Evolutionary conservation across 495 filamentous ascomycete species (phyloP).

Genomic region (Bacidia gigantensis): DNA sequence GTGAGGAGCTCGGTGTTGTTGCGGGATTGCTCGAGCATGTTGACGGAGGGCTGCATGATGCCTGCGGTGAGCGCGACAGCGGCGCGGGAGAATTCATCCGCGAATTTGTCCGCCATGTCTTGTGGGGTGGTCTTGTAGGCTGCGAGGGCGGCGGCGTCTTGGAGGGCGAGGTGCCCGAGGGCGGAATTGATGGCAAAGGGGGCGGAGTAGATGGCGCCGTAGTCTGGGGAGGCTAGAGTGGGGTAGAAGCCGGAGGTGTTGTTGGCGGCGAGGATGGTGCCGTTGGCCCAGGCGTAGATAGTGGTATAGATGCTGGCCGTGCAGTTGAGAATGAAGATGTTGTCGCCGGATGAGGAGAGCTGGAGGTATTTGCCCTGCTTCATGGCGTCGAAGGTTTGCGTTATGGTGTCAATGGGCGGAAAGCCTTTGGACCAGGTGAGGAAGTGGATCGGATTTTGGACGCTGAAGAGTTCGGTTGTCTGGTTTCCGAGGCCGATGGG

Average conservation of each 20-base stretch:
- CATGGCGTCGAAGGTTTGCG: background rate
- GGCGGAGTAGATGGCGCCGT: constrained; percentile 6
- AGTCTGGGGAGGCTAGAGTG: background rate
- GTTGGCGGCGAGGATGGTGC: constrained; percentile 5
- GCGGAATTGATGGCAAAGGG: constrained; percentile 9
- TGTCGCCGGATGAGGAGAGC: constrained; percentile 1
- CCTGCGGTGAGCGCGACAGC: constrained; percentile 10
- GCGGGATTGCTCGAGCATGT: constrained; percentile 4
- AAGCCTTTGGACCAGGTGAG: constrained; percentile 14
- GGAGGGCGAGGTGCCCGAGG: too few relatives aligned
- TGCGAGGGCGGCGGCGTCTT: constrained; percentile 5
- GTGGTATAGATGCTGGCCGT: constrained; percentile 10
- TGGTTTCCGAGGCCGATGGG: constrained; percentile 8
- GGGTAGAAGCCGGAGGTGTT: constrained; percentile 7
- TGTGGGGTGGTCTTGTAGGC: constrained; percentile 6
- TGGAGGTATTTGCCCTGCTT: too few relatives aligned
- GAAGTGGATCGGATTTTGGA: constrained; percentile 12
- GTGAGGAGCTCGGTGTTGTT: constrained; percentile 11
- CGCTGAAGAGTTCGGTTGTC: constrained; percentile 9
- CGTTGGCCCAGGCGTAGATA: constrained; percentile 14
- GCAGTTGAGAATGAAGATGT: constrained; percentile 15
- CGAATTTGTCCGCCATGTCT: constrained; percentile 10
- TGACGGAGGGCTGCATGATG: constrained; percentile 4
- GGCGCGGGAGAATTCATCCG: constrained; percentile 6
- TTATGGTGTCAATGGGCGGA: constrained; percentile 7